Percentiles rank a stretch among this genome's conserved stretches.
Conservation (phyloP, 805 yeast species). For the Schwanniomyces polymorphus region DNA sequence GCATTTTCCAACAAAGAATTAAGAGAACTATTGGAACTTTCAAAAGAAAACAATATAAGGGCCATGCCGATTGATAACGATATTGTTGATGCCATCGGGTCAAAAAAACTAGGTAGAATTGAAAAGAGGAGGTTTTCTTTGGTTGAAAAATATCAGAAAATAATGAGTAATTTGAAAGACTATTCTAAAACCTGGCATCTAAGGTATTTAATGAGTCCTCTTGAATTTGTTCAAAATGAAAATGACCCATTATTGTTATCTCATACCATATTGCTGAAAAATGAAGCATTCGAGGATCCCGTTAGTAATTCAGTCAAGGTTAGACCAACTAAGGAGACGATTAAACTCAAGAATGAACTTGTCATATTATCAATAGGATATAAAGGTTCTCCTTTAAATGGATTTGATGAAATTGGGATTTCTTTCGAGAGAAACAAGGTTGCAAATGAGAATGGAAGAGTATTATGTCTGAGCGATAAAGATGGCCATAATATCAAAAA, state of each 20-base stretch:
- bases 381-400: constrained; percentile 63
- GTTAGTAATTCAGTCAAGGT: constrained; percentile 31
- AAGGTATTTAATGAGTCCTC: constrained; percentile 69
- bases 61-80: constrained; percentile 39
- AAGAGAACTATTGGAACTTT: constrained; percentile 73
- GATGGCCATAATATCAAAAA: constrained; percentile 21
- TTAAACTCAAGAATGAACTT: constrained; percentile 52
- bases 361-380: constrained; percentile 85
- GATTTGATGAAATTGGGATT: constrained; percentile 45
- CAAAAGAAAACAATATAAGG: constrained; percentile 45
- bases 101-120: constrained; percentile 44
- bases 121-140: constrained; percentile 67
- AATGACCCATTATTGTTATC: constrained; percentile 36
- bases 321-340: constrained; percentile 33
- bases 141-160: constrained; percentile 47
- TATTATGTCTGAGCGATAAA: constrained; percentile 16
- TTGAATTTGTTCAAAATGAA: constrained; percentile 43
- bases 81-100: constrained; percentile 22
- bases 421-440: constrained; percentile 29
- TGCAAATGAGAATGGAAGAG: constrained; percentile 35
- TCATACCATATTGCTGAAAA: constrained; percentile 51
- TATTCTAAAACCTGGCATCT: constrained; percentile 55
- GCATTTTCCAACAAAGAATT: constrained; percentile 93
- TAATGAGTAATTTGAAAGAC: not conserved
- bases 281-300: constrained; percentile 41